Evolutionary conservation across 768 basidiomycete genomes (phyloP).

Genomic region (Gloeophyllum trabeum): DNA sequence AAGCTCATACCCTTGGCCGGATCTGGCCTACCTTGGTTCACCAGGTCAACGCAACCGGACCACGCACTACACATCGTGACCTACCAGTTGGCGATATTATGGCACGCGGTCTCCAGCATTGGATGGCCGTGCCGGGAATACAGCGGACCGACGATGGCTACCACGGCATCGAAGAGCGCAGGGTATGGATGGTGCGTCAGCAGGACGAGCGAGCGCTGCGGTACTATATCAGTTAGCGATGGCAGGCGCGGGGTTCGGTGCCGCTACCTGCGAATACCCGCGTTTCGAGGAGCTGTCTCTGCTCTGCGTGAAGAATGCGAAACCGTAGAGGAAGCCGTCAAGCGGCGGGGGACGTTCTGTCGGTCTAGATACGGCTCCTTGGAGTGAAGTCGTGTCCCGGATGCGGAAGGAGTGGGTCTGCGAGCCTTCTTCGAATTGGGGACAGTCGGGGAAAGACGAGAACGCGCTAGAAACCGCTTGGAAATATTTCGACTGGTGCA

Average conservation of each 20-base stretch:
- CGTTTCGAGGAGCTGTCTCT: constrained; percentile 56
- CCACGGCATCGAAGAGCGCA: constrained; percentile 59
- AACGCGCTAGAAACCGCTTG: constrained; percentile 53
- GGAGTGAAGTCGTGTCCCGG: constrained; percentile 26
- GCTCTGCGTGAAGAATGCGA: constrained; percentile 64
- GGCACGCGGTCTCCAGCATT: constrained; percentile 79
- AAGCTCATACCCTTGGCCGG: constrained; percentile 53
- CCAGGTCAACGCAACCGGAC: too few species aligned
- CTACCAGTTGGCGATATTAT: constrained; percentile 80
- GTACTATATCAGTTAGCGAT: constrained; percentile 9
- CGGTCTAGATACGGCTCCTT: constrained; percentile 8
- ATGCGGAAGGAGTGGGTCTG: constrained; percentile 84
- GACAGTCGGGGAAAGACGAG: constrained; percentile 84
- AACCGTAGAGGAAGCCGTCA: constrained; percentile 72
- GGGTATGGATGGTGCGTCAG: constrained; percentile 75
- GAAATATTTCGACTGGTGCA: background rate
- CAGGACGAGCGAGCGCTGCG: constrained; percentile 70
- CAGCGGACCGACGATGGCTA: constrained; percentile 65
- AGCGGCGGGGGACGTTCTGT: constrained; percentile 24
- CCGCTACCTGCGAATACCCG: constrained; percentile 68
- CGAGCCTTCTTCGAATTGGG: constrained; percentile 75
- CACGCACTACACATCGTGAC: too few species aligned
- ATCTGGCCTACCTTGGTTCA: constrained; percentile 73
- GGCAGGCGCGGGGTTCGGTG: background rate
- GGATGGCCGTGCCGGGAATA: constrained; percentile 63